These are phyloP conservation scores for Suhomyces anneliseae DNA, from an alignment of 1,139 yeast species.

Conservation along the genomic window DNA sequence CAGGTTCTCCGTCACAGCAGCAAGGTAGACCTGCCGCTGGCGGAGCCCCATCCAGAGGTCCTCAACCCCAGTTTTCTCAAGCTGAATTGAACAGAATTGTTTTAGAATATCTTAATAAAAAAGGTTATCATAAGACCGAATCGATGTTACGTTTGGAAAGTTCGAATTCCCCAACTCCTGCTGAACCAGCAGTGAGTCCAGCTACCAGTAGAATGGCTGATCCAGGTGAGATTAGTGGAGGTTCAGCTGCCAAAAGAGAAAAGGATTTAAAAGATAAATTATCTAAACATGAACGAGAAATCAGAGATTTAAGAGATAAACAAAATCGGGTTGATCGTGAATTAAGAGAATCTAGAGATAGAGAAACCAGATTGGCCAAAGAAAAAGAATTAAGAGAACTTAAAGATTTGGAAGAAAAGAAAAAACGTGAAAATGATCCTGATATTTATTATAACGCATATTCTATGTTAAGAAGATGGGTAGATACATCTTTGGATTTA, in stretches of 20 bases:
- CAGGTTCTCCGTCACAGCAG: slow-evolving; percentile 9
- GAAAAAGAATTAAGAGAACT: slow-evolving; percentile 45
- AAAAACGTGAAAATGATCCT: slow-evolving; percentile 55
- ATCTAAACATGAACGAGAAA: slow-evolving; percentile 35
- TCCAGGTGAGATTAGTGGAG: slow-evolving; percentile 32
- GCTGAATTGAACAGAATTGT: slow-evolving; percentile 89
- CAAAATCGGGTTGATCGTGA: slow-evolving; percentile 39
- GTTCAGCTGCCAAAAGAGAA: slow-evolving; percentile 30
- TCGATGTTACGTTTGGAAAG: slow-evolving; percentile 90
- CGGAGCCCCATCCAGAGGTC: slow-evolving; percentile 16
- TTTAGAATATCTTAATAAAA: slow-evolving; percentile 85
- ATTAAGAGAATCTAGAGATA: slow-evolving; percentile 40
- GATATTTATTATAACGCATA: slow-evolving; percentile 77
- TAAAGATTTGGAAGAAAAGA: slow-evolving; percentile 39
- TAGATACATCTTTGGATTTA: slow-evolving; percentile 85
- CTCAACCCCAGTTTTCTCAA: slow-evolving; percentile 50
- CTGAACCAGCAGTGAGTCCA: slow-evolving; percentile 51
- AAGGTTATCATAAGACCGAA: slow-evolving; percentile 93
- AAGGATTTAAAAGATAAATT: slow-evolving; percentile 30
- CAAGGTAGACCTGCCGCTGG: slow-evolving; percentile 7
- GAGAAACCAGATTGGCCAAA: slow-evolving; percentile 41
- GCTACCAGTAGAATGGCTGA: slow-evolving; percentile 41
- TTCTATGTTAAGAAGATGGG: slow-evolving; percentile 80
- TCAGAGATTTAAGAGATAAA: slow-evolving; percentile 43
- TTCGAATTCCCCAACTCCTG: slow-evolving; percentile 63